Percentiles rank a stretch among this genome's conserved stretches.
Evolutionary conservation across 345 rosid species (phyloP).

Genomic region (Kandelia obovata): DNA sequence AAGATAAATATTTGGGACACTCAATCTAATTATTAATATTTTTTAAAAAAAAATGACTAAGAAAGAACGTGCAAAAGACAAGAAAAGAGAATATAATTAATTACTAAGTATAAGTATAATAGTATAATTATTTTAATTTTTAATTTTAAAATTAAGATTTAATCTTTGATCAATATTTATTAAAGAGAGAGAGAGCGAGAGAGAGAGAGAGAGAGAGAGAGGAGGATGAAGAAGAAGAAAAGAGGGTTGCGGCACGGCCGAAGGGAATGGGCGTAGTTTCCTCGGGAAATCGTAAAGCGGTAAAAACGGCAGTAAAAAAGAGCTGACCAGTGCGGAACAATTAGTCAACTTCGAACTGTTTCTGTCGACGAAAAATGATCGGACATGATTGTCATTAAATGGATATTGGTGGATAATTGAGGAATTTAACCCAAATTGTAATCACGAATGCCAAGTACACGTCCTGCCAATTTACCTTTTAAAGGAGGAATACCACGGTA

Average conservation of each 20-base stretch:
- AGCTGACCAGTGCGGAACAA: not conserved
- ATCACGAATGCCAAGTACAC: conserved; percentile 8
- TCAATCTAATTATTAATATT: too few relatives aligned
- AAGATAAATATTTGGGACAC: too few relatives aligned
- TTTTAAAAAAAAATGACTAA: too few relatives aligned
- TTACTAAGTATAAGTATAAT: too few relatives aligned
- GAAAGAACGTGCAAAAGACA: too few relatives aligned
- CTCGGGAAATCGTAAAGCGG: conserved; percentile 13
- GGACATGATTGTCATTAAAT: conserved; percentile 21
- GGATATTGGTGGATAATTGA: conserved; percentile 8
- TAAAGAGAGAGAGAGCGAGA: too few relatives aligned
- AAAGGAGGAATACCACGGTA: conserved; percentile 13
- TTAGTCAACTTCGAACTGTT: conserved; percentile 9
- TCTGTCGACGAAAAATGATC: not conserved
- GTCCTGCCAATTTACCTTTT: conserved; percentile 2
- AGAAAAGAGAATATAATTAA: too few relatives aligned
- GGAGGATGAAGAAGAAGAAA: not conserved
- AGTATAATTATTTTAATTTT: too few relatives aligned
- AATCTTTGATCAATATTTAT: too few relatives aligned
- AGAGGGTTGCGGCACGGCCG: conserved; percentile 8
- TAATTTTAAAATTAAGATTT: too few relatives aligned
- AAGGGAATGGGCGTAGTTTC: conserved; percentile 10
- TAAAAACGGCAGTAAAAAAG: conserved; percentile 11
- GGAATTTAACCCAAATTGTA: conserved; percentile 8
- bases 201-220: not conserved